A percentile compares a stretch with the other conserved stretches of the same genome.
These are phyloP conservation scores for Pestalotiopsis fici DNA, from an alignment of 2,329 filamentous ascomycete species.

Conservation along the genomic window DNA sequence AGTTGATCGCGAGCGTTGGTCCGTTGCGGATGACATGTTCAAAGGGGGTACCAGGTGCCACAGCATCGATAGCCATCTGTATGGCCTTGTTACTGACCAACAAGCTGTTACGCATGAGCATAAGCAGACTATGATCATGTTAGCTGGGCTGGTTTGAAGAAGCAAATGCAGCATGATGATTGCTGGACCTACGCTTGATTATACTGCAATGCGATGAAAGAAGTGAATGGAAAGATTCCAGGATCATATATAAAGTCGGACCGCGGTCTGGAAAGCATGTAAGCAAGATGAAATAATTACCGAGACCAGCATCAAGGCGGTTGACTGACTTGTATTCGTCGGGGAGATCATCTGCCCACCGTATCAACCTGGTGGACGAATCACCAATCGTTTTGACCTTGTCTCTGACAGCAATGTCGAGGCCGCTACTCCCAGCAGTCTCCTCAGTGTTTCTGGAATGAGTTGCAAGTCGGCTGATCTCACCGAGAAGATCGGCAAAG, in stretches of 20 bases:
- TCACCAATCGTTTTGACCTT: constrained; percentile 10
- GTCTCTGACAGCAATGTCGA: constrained; percentile 9
- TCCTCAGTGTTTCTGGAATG: constrained; percentile 8
- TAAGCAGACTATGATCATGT: not conserved
- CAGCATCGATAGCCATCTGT: not conserved
- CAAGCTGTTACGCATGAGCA: constrained; percentile 11
- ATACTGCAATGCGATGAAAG: constrained; percentile 13
- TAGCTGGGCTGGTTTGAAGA: not conserved
- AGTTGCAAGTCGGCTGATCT: not conserved
- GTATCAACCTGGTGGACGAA: constrained; percentile 5
- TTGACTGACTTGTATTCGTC: constrained; percentile 1
- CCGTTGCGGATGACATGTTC: constrained; percentile 11
- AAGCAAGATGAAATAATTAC: not conserved
- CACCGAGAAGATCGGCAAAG: not conserved
- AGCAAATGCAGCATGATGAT: no score
- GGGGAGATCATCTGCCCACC: constrained; percentile 8
- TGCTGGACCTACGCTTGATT: constrained; percentile 8
- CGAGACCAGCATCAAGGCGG: not conserved
- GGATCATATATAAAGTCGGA: constrained; percentile 10
- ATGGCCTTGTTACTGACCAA: constrained; percentile 10
- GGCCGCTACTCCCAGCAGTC: not conserved
- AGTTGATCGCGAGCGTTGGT: constrained; percentile 6
- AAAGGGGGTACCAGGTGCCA: constrained; percentile 7
- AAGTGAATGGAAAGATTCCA: constrained; percentile 8
- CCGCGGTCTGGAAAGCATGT: not conserved